Evolutionary conservation across 108 stramenopile genomes (phyloP).

Genomic region (Pseudonitzschia delicatissima): DNA sequence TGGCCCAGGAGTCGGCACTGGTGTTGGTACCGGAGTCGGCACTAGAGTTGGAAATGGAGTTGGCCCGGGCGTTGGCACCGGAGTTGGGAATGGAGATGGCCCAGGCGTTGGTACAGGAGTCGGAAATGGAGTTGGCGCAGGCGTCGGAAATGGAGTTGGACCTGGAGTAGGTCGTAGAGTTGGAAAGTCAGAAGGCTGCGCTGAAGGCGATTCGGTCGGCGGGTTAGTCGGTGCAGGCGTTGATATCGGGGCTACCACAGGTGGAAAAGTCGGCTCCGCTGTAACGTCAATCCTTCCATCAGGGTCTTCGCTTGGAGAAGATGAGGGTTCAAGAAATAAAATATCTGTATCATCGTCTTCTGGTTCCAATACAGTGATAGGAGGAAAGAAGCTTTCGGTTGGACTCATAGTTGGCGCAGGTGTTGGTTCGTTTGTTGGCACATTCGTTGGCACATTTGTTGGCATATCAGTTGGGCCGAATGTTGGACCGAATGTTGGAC

Average conservation of each 20-base stretch:
- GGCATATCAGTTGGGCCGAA: not conserved
- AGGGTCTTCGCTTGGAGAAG: not conserved
- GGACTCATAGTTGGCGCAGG: not conserved
- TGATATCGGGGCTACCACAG: not conserved
- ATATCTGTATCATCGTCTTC: not conserved
- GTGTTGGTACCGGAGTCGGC: conserved; percentile 3
- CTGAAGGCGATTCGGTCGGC: too few species aligned
- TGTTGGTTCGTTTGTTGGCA: not conserved
- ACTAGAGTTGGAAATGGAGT: not conserved
- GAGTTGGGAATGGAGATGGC: not conserved
- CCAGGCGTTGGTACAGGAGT: not conserved
- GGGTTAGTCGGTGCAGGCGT: not conserved
- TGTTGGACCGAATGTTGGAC: not conserved
- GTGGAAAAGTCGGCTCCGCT: not conserved
- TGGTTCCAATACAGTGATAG: too few species aligned
- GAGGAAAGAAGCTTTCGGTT: too few species aligned
- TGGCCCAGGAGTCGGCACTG: not conserved
- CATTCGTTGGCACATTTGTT: not conserved
- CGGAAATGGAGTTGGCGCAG: not conserved
- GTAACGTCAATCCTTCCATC: not conserved
- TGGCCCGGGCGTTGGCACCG: conserved; percentile 1
- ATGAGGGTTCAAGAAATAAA: not conserved
- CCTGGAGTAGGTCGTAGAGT: too few species aligned
- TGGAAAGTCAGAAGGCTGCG: too few species aligned
- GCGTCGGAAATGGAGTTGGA: not conserved